These are phyloP conservation scores for Thielaviopsis populi DNA, from an alignment of 2,329 filamentous ascomycete genomes.

Conservation along the genomic window DNA sequence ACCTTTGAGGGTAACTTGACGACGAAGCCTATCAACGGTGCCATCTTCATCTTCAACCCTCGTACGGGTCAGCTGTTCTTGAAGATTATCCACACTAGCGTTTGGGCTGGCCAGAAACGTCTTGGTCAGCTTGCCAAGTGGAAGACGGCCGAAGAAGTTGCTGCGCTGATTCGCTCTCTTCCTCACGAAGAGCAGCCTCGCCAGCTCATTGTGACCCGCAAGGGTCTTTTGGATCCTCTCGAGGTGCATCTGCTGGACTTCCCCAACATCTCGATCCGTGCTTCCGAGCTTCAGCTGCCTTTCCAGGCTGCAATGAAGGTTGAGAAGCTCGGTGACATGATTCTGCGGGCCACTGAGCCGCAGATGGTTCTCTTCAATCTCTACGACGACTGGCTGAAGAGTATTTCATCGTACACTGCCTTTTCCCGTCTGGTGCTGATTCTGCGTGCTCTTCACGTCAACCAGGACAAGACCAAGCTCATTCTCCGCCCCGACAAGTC, in stretches of 20 bases:
- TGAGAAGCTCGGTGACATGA: slow-evolving; percentile 98
- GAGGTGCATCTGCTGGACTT: slow-evolving; percentile 97
- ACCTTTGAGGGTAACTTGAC: slow-evolving; percentile 98
- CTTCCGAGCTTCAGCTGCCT: slow-evolving; percentile 87
- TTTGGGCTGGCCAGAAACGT: slow-evolving; percentile 99
- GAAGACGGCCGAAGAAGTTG: slow-evolving; percentile 99
- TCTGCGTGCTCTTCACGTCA: slow-evolving; percentile 86
- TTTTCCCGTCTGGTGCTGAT: slow-evolving; percentile 94
- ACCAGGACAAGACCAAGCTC: slow-evolving; percentile 96
- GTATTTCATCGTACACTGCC: slow-evolving; percentile 93
- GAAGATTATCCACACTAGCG: slow-evolving; percentile 98
- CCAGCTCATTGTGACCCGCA: slow-evolving; percentile 94
- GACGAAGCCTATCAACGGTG: slow-evolving; percentile 97
- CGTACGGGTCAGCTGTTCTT: slow-evolving; percentile 92
- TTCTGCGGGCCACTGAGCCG: slow-evolving; percentile 90
- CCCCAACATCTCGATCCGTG: slow-evolving; percentile 96
- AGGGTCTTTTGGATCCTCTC: slow-evolving; percentile 89
- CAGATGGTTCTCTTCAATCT: slow-evolving; percentile 99
- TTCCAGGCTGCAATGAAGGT: slow-evolving; percentile 99
- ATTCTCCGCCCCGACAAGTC: slow-evolving; percentile 92
- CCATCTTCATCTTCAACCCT: slow-evolving; percentile 99
- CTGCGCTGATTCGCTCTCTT: slow-evolving; percentile 83
- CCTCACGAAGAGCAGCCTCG: slow-evolving; percentile 98
- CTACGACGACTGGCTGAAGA: slow-evolving; percentile 98
- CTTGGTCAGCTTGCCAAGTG: slow-evolving; percentile 95